phyloP scores from a whole-genome alignment of 305 asterid species.

The Fraxinus platypoda region DNA sequence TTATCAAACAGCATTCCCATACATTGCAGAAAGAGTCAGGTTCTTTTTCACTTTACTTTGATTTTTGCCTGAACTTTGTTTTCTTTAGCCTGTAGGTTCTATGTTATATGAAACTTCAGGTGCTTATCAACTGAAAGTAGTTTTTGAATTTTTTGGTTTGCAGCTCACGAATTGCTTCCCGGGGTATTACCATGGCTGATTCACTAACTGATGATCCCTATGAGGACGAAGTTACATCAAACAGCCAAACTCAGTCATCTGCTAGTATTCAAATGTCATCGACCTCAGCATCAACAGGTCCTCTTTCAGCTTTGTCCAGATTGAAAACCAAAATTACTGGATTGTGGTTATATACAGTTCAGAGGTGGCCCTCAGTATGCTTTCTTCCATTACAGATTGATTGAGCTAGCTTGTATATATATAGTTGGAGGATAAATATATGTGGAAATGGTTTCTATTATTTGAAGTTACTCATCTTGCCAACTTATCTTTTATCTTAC shows the following conservation, averaged over 20 bases:
- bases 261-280: conserved; percentile 39
- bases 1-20: conserved; percentile 89
- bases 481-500: conserved; percentile 1
- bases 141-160: conserved; percentile 26
- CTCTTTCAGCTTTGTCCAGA: conserved; percentile 59
- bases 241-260: conserved; percentile 43
- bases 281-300: conserved; percentile 35
- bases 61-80: not conserved
- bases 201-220: conserved; percentile 45
- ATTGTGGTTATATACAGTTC: conserved; percentile 60
- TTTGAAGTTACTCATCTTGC: not conserved
- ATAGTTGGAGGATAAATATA: conserved; percentile 5
- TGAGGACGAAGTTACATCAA: conserved; percentile 32
- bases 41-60: conserved; percentile 17
- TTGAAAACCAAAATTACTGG: conserved; percentile 58
- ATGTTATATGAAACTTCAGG: conserved; percentile 11
- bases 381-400: conserved; percentile 34
- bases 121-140: conserved; percentile 9
- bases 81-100: not conserved
- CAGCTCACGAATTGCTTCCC: conserved; percentile 91
- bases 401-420: conserved; percentile 19
- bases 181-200: conserved; percentile 68
- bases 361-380: conserved; percentile 95
- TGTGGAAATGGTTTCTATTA: conserved; percentile 19
- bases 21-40: conserved; percentile 96